A percentile compares a stretch with the other conserved stretches of the same genome.
Evolutionary conservation across 257 asterid species (phyloP).

Genomic region (Salvia miltiorrhiza): DNA sequence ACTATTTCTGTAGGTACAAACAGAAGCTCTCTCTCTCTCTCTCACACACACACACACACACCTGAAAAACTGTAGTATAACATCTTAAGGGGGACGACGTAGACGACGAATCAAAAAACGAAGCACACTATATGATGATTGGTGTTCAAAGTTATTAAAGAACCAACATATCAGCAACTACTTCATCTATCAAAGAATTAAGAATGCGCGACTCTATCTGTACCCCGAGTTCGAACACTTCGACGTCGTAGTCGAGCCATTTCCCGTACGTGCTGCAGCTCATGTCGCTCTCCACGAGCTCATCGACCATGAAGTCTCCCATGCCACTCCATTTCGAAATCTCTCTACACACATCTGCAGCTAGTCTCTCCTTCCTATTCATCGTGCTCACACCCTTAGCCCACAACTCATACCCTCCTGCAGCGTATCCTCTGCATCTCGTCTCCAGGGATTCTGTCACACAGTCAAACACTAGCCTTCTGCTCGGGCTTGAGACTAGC

Average conservation of each 20-base stretch:
- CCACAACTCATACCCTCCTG: slow-evolving; percentile 59
- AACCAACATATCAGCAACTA: slow-evolving; percentile 58
- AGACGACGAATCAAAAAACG: not conserved
- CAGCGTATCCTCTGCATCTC: slow-evolving; percentile 40
- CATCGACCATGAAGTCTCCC: slow-evolving; percentile 82
- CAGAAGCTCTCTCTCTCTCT: no score
- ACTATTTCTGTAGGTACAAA: no score
- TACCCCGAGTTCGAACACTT: slow-evolving; percentile 63
- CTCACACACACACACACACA: no score
- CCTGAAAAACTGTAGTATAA: no score
- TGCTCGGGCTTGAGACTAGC: slow-evolving; percentile 34
- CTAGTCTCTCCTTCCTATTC: slow-evolving; percentile 54
- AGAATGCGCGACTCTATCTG: slow-evolving; percentile 67
- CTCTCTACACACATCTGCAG: slow-evolving; percentile 60
- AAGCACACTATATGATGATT: not conserved
- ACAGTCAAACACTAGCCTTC: slow-evolving; percentile 61
- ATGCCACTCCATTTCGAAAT: slow-evolving; percentile 50
- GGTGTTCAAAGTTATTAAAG: slow-evolving; percentile 21
- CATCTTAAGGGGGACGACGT: no score
- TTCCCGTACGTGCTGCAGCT: slow-evolving; percentile 48
- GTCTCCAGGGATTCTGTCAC: slow-evolving; percentile 59
- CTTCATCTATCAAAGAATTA: slow-evolving; percentile 71
- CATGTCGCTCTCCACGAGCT: slow-evolving; percentile 86
- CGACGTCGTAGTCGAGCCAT: slow-evolving; percentile 75
- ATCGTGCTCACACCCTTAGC: slow-evolving; percentile 44